Evolutionary conservation across 495 filamentous ascomycete genomes (phyloP), one percentile per base, ranked within the genome.

Genomic region (Hypoxylon fuscum): DNA sequence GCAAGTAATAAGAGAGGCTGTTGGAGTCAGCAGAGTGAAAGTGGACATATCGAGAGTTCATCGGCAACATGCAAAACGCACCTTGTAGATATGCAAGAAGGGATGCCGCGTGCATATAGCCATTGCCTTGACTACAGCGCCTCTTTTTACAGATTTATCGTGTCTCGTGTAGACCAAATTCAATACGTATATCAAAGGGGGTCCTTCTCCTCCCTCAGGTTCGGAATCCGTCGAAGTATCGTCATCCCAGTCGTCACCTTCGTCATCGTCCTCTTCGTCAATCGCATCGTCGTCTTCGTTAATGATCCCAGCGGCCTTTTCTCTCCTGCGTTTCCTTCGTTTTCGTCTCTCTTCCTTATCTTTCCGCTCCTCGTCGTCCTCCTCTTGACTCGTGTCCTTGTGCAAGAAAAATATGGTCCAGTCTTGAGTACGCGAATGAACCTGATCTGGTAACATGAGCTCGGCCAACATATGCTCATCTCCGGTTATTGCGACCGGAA

Each of bases 331-430:
- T 60, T 73, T 71, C 44, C 76, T 75, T 55, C 76, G 70, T 32
- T 75, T 75, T 37, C 73, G 71, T 54, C 80, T 74, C 69, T 85
- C 79, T 72, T 83, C 77, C 71, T 83, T 81, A 70, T 60, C 71
- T 56, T 69, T 80, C 76, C 59, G 68, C 72, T 77, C 81, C 70
- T 55, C 79, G n/a, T 91, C 90, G 31, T 92, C 91, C 8, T 90
- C 91, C 45, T 91, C 89, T 42, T 87, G 82, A 60, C 84, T 92
- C 4, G 87, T 90, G 72, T 98, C 96, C 72, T 98, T 98, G 70
- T 98, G 95, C 44, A 99, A 70, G 67, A 99, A 99, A 77, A 99
- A 99, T 11, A 98, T 96, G 27, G 95, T 99, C 95, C 95, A 99
- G 74, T 99, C 95, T 73, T 97, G 93, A 68, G 89, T 94, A 23